phyloP scores from a whole-genome alignment of 75 land plant species.

The Larix kaempferi region DNA sequence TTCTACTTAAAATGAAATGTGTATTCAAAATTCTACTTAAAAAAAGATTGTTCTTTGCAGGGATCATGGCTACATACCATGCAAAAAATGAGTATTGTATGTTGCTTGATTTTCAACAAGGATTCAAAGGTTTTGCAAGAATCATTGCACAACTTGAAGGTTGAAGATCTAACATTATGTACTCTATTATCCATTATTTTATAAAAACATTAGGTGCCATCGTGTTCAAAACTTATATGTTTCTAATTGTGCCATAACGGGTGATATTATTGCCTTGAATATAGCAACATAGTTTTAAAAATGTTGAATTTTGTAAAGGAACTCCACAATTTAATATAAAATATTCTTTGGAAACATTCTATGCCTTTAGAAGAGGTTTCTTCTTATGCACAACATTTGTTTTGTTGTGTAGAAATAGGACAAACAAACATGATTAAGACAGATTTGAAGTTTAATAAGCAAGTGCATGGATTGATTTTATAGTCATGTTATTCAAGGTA shows the following conservation, averaged over 20 bases:
- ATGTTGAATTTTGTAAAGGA: too few species aligned
- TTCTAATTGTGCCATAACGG: neutral
- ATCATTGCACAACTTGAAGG: slow-evolving; percentile 77
- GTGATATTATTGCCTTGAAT: neutral
- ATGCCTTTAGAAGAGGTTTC: too few species aligned
- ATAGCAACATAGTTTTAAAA: neutral
- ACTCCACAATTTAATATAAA: too few species aligned
- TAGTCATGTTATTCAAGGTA: too few species aligned
- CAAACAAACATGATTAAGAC: too few species aligned
- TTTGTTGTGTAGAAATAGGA: too few species aligned
- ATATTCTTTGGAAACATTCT: too few species aligned
- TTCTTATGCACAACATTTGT: too few species aligned
- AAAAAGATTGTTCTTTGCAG: slow-evolving; percentile 34
- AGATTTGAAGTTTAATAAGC: too few species aligned
- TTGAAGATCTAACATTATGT: neutral
- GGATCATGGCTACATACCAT: slow-evolving; percentile 87
- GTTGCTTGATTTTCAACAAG: slow-evolving; percentile 81
- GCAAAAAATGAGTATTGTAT: slow-evolving; percentile 93
- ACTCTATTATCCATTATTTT: neutral
- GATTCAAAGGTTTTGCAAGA: slow-evolving; percentile 63
- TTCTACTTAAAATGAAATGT: neutral
- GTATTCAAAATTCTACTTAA: neutral
- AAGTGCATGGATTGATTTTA: too few species aligned
- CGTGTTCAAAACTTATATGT: too few species aligned
- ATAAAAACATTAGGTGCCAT: neutral